phyloP scores from a whole-genome alignment of 2,329 filamentous ascomycete genomes.

The Aspergillus neoniger region DNA sequence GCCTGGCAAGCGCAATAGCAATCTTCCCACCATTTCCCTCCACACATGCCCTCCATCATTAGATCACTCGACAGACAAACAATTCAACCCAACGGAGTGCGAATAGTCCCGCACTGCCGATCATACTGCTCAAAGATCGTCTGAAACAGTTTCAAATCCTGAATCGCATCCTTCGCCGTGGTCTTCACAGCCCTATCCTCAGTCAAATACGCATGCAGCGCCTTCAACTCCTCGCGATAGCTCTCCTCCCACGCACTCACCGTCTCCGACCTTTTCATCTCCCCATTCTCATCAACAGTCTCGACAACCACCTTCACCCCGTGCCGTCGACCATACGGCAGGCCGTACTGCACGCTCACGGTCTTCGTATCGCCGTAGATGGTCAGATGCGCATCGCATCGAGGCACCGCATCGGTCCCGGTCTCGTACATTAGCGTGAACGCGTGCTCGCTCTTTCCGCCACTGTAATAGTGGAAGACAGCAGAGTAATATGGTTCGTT shows the following conservation, averaged over 20 bases:
- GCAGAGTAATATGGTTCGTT: constrained; percentile 46
- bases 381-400: constrained; percentile 39
- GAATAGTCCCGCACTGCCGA: constrained; percentile 38
- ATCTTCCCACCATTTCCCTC: too few species aligned
- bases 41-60: too few species aligned
- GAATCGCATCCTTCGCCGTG: constrained; percentile 36
- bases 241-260: constrained; percentile 41
- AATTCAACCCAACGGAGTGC: constrained; percentile 34
- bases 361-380: constrained; percentile 58
- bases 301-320: constrained; percentile 51
- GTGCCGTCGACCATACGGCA: constrained; percentile 60
- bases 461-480: constrained; percentile 36
- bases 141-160: constrained; percentile 40
- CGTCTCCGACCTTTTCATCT: constrained; percentile 31
- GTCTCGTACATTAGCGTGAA: constrained; percentile 61
- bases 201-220: constrained; percentile 39
- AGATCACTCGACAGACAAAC: too few species aligned
- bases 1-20: too few species aligned
- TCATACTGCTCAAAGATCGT: constrained; percentile 41
- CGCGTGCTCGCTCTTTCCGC: constrained; percentile 21
- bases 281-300: constrained; percentile 30
- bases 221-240: constrained; percentile 39
- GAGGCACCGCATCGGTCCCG: constrained; percentile 55
- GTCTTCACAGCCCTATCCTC: constrained; percentile 35
- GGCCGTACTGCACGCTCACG: constrained; percentile 58